These are phyloP conservation scores for Stachybotrys chartarum DNA, from an alignment of 2,329 filamentous ascomycete species.

Conservation along the genomic window DNA sequence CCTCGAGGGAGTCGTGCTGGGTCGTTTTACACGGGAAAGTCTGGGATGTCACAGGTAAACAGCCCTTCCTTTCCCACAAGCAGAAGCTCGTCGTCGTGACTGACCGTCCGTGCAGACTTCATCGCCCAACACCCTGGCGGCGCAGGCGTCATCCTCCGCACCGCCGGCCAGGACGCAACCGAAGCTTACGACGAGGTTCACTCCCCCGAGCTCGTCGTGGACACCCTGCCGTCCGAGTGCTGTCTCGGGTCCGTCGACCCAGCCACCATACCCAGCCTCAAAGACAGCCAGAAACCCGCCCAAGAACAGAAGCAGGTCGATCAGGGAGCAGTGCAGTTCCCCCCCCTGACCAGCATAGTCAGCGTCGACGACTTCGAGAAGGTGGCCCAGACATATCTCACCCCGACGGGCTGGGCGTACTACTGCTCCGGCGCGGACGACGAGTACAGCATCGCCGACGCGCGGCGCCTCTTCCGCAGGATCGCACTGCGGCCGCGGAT, in stretches of 20 bases:
- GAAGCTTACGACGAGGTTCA: slow-evolving; percentile 26
- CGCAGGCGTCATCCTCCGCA: slow-evolving; percentile 20
- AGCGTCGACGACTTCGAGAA: slow-evolving; percentile 29
- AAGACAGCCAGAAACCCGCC: neutral
- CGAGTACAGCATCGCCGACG: neutral
- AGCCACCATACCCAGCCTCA: neutral
- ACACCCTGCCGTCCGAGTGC: slow-evolving; percentile 16
- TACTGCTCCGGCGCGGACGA: neutral
- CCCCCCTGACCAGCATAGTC: slow-evolving; percentile 21
- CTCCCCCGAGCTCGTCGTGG: slow-evolving; percentile 17
- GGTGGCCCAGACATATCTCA: slow-evolving; percentile 20
- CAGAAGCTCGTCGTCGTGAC: too few relatives aligned
- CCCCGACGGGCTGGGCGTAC: slow-evolving; percentile 2
- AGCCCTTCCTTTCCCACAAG: too few relatives aligned
- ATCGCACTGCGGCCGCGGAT: neutral
- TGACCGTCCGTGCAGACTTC: slow-evolving; percentile 15
- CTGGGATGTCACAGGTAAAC: slow-evolving; percentile 11
- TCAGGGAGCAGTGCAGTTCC: slow-evolving; percentile 4
- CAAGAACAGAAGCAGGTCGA: neutral
- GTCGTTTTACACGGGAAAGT: slow-evolving; percentile 11
- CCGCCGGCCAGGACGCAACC: slow-evolving; percentile 26
- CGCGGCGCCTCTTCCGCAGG: neutral
- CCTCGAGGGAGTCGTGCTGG: slow-evolving; percentile 10
- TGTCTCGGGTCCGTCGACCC: slow-evolving; percentile 17
- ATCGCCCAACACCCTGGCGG: slow-evolving; percentile 24